Base-by-base conservation (phyloP, 306 rosid genomes). In the Ziziphus jujuba region DNA sequence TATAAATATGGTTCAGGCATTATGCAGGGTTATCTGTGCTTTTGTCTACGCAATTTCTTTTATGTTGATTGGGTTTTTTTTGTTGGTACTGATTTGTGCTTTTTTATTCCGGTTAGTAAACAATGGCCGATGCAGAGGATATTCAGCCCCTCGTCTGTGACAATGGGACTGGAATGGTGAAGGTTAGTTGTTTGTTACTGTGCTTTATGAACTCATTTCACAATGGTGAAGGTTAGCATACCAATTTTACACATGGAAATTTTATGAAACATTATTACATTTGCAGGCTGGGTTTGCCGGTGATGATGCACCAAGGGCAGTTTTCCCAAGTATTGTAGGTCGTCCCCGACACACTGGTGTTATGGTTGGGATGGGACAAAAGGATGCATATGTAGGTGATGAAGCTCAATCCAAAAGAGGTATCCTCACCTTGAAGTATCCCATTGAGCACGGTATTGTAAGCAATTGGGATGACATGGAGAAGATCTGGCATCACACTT, bases 391-490 rank as follows among this genome's bases (percentile, higher is more conserved):
- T 78, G 98, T 92, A 7, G 98, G 98, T 61, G 98, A 92, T 57
- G 98, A 92, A 73, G 98, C 98, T 72, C 98, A 92, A 59, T 92
- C 98, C 2, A 92, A 92, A 74, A 89, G 98, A 82, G 98, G 98
- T 89, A 92, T 92, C 61, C 96, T 92, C 68, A 92, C 96, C 63
- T 82, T 92, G 75, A 92, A 92, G 68, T 92, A 92, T 71, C 98
- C 98, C 44, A 92, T 92, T 73, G 98, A 92, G 87, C 98, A 92
- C 21, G 98, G 98, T 71, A 92, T 92, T 49, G 98, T 92, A 66
- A 92, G 98, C 80, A 92, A 92, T 81, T 92, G 98, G 98, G 98
- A 92, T 82, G 98, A 92, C 83, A 92, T 92, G 98, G 98, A 92
- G 68, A 92, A 92, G 90, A 92, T 92, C 71, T 92, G 97, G 97